Evolutionary conservation across 2,329 filamentous ascomycete genomes (phyloP), one percentile per base, ranked within the genome.

Genomic region (Coccinonectria pachysandricola): DNA sequence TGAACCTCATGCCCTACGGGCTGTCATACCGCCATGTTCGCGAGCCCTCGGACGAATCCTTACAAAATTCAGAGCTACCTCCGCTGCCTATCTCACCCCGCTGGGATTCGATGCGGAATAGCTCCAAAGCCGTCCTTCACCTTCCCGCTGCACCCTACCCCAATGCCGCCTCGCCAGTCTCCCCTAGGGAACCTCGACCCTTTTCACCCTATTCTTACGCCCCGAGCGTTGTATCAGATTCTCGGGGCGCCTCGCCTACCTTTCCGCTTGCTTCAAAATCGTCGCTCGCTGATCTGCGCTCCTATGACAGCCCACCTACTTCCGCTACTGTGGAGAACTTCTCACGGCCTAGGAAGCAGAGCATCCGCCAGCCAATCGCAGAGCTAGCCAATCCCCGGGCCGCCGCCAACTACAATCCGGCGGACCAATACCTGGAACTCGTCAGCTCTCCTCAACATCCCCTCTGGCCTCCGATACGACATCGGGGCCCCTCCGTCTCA

Each of bases 331-430:
- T 70, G 23, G 64, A 65, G 41, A 75, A 75, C 49, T 75, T 75
- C 46, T 75, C 70, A n/a, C 60, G 70, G 19, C 70, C 70, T 21
- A 59, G 70, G 31, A 70, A 69, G 34, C 53, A 59, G 19, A 73
- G 69, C 45, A 57, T 68, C 33, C 59, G 59, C 30, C 63, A 64
- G 34, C 45, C 56, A 26, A 46, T 50, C 22, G 40, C 47, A 24
- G 58, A 62, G 16, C 38, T 46, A 22, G 35, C 44, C 32, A 53
- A 48, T 23, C 39, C 49, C 19, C 51, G 48, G 22, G 45, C 42
- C 15, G 32, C 37, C 39, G 41, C 48, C 41, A 45, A 42, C 21
- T 26, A 34, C 48, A 44, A 32, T 42, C 25, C 40, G 16, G 36
- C 47, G 21, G 52, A 54, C 32, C 45, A 45, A 35, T 40, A 48